phyloP scores from a whole-genome alignment of 805 yeast species.

The Myxozyma vanderwaltii region DNA sequence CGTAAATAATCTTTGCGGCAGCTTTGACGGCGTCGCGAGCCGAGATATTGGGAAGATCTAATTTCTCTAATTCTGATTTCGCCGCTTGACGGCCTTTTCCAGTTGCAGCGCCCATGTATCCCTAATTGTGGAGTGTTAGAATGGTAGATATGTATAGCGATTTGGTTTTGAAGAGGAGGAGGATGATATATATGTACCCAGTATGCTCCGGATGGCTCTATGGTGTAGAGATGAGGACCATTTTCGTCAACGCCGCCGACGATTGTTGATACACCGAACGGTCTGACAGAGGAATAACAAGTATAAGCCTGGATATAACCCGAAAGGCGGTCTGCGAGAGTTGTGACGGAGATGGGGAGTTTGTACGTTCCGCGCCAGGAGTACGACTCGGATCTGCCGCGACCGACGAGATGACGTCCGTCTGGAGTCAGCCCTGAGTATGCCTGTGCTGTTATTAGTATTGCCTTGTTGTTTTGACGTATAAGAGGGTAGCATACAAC shows the following conservation, averaged over 20 bases:
- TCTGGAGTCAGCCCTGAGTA: conserved; percentile 96
- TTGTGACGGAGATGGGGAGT: conserved; percentile 74
- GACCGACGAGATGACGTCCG: conserved; percentile 87
- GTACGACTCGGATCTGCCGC: conserved; percentile 90
- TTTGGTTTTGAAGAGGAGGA: too few species aligned
- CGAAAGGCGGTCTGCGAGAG: conserved; percentile 83
- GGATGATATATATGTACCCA: conserved; percentile 53
- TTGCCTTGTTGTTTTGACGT: too few species aligned
- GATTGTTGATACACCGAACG: conserved; percentile 91
- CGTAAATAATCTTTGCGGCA: conserved; percentile 89
- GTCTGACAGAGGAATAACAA: conserved; percentile 94
- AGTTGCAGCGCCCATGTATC: conserved; percentile 94
- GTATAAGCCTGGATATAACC: conserved; percentile 94
- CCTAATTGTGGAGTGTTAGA: conserved; percentile 42
- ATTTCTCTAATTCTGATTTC: conserved; percentile 90
- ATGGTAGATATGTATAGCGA: too few species aligned
- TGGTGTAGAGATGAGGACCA: conserved; percentile 92
- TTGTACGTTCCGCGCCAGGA: conserved; percentile 76
- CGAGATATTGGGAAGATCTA: conserved; percentile 67
- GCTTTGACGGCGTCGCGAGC: conserved; percentile 84
- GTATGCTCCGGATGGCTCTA: conserved; percentile 94
- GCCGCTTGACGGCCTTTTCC: conserved; percentile 99
- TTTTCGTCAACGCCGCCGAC: conserved; percentile 90
- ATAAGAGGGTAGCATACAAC: conserved; percentile 49
- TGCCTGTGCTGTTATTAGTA: conserved; percentile 43